phyloP scores from a whole-genome alignment of 805 yeast species.

The Isabelozyma rhagii region DNA sequence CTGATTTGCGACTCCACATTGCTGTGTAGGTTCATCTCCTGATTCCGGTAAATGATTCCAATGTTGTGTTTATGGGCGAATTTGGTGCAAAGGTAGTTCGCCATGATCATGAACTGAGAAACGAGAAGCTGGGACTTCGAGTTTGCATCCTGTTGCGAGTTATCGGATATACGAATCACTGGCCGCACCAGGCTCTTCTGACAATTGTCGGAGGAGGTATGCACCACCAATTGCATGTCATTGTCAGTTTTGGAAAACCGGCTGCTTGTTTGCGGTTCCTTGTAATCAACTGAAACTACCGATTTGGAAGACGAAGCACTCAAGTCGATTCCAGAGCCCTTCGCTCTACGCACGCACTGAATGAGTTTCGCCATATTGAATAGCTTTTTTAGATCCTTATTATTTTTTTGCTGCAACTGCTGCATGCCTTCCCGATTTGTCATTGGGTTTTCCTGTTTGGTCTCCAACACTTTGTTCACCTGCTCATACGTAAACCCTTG shows the following conservation, averaged over 20 bases:
- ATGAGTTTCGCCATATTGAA: constrained; percentile 23
- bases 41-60: constrained; percentile 51
- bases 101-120: constrained; percentile 79
- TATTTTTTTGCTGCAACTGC: background rate
- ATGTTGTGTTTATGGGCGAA: constrained; percentile 42
- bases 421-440: background rate
- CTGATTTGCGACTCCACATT: constrained; percentile 22
- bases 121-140: constrained; percentile 63
- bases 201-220: background rate
- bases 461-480: constrained; percentile 52
- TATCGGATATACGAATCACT: constrained; percentile 6
- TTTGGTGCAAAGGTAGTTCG: constrained; percentile 60
- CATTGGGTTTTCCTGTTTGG: constrained; percentile 7
- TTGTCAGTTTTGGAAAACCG: background rate
- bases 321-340: constrained; percentile 20
- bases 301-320: constrained; percentile 10
- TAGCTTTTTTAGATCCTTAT: constrained; percentile 17
- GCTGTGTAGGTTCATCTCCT: constrained; percentile 23
- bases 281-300: constrained; percentile 11
- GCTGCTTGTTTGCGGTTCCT: background rate
- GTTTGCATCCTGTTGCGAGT: constrained; percentile 13
- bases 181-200: background rate
- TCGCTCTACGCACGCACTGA: constrained; percentile 16
- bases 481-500: constrained; percentile 53
- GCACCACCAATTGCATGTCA: background rate